phyloP scores from a whole-genome alignment of 2,329 filamentous ascomycete species.

The Penicillium capsulatum region DNA sequence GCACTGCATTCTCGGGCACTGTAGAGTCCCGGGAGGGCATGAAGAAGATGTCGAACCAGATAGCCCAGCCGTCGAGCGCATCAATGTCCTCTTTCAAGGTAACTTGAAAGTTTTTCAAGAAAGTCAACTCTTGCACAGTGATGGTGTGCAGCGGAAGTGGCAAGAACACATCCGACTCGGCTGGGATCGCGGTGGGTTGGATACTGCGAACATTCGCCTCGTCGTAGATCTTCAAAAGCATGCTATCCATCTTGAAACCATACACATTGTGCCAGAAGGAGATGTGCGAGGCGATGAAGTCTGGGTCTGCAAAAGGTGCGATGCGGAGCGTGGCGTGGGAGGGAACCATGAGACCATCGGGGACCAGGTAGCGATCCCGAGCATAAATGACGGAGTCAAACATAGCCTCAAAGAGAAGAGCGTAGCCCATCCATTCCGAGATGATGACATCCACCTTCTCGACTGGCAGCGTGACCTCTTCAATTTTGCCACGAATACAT shows the following conservation, averaged over 20 bases:
- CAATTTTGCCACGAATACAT: constrained; percentile 78
- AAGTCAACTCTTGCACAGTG: constrained; percentile 67
- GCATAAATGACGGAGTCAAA: constrained; percentile 87
- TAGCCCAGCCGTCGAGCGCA: constrained; percentile 75
- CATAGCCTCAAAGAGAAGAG: constrained; percentile 91
- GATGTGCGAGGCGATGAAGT: constrained; percentile 72
- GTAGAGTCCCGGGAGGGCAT: constrained; percentile 54
- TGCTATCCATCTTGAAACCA: constrained; percentile 88
- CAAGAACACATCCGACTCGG: constrained; percentile 61
- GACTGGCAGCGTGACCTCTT: constrained; percentile 76
- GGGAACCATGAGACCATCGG: constrained; percentile 78
- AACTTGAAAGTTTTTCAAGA: constrained; percentile 64
- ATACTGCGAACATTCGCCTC: constrained; percentile 76
- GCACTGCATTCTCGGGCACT: constrained; percentile 54
- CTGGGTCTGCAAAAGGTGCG: constrained; percentile 72
- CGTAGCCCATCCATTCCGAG: constrained; percentile 98
- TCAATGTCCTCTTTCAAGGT: constrained; percentile 60
- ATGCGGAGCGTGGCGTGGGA: constrained; percentile 79
- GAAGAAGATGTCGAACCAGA: constrained; percentile 97
- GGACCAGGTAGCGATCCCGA: constrained; percentile 76
- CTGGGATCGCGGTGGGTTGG: constrained; percentile 52
- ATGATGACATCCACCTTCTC: constrained; percentile 88
- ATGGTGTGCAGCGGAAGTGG: constrained; percentile 72
- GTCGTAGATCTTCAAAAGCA: constrained; percentile 77
- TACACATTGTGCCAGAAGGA: constrained; percentile 90